phyloP scores from a whole-genome alignment of 306 rosid genomes.

The Dalbergia cochinchinensis region DNA sequence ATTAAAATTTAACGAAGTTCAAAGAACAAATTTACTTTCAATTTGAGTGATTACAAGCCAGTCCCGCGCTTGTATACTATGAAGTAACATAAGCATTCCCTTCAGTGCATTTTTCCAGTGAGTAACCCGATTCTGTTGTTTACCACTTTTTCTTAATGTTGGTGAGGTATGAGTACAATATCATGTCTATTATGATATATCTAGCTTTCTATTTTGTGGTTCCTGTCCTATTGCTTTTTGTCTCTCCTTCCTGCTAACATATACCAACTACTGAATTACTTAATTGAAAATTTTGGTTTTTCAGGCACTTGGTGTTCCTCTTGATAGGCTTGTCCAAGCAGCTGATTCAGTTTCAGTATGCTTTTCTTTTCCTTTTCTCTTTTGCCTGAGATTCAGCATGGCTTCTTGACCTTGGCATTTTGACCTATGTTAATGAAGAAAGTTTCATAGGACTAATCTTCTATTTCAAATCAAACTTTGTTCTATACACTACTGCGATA shows the following conservation, averaged over 20 bases:
- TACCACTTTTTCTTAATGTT: not conserved
- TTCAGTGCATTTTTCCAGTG: slow-evolving; percentile 1
- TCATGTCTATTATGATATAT: slow-evolving; percentile 1
- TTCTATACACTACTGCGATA: not conserved
- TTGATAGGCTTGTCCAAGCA: slow-evolving; percentile 82
- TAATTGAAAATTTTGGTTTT: slow-evolving; percentile 40
- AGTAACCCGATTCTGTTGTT: slow-evolving; percentile 1
- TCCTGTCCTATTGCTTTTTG: slow-evolving; percentile 9
- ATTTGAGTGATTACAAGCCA: slow-evolving; percentile 13
- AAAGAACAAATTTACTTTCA: not conserved
- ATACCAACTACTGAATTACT: slow-evolving; percentile 5
- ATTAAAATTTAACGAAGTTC: not conserved
- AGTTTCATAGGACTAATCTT: not conserved
- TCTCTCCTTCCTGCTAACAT: slow-evolving; percentile 7
- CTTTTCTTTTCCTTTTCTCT: slow-evolving; percentile 26
- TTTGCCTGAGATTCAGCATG: slow-evolving; percentile 60
- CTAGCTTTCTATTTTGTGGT: slow-evolving; percentile 7
- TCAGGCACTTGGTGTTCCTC: slow-evolving; percentile 96
- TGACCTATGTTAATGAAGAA: slow-evolving; percentile 5
- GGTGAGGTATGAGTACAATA: not conserved
- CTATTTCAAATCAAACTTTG: slow-evolving; percentile 20
- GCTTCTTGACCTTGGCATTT: not conserved
- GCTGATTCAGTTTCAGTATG: slow-evolving; percentile 86
- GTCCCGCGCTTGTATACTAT: not conserved
- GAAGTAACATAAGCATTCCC: not conserved